Base-by-base conservation (phyloP, 768 basidiomycete genomes). In the Agaricus subrufescens region DNA sequence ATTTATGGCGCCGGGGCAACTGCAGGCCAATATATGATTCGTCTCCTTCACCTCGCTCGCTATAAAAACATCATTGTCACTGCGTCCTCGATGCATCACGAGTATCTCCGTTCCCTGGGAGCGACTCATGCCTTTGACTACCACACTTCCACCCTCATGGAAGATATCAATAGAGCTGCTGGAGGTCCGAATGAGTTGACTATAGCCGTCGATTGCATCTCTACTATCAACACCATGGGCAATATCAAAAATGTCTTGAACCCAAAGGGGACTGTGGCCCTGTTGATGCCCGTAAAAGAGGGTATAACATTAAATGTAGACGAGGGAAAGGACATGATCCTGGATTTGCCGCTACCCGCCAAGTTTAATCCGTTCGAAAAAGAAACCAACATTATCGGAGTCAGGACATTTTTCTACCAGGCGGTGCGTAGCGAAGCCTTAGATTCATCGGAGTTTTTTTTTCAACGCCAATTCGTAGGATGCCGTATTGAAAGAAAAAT, bases 261-360 rank as follows among this genome's bases (percentile, higher is more conserved):
- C 48, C 63, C 74, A 3, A 56, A 58, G 15, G 77, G 73, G 34
- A 73, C 62, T 27, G 67, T 78, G 4, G 79, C 79, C 1, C 52
- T 79, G 14, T 65, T 82, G 26, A 56, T 79, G 46, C 80, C 81
- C 0, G 63, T 81, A 46, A 83, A 82, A 60, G 67, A 73, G 54
- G 75, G 77, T 11, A 65, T 62, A 14, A 64, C 69, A 0, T 64
- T 79, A 10, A 72, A 68, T 3, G 68, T 64, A 19, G 62, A 3
- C 53, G 59, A 6, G 65, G 63, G 11, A 63, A 67, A 30, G 54
- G 72, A 2, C 65, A 78, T 63, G 34, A 63, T 61, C 46, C 57
- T 66, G 58, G 73, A 72, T 25, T 42, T 48, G 47, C 54, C 54
- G 31, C 26, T 76, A 2, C 71, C 73, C 2, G 57, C 67, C n/a